Conservation (phyloP, 1,139 yeast species). For the Torulaspora globosa region DNA sequence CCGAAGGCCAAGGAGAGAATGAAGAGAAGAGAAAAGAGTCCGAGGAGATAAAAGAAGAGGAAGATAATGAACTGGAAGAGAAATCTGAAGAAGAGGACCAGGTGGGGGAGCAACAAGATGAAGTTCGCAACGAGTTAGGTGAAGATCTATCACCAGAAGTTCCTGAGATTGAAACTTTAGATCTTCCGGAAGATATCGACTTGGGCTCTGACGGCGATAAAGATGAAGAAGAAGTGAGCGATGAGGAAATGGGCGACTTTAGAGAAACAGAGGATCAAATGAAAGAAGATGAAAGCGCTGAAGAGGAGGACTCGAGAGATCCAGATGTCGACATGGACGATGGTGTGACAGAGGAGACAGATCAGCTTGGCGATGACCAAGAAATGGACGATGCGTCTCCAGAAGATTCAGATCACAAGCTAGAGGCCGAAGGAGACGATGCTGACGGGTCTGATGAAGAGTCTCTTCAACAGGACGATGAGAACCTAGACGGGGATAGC, state of each 20-base stretch:
- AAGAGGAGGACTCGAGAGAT: conserved; percentile 33
- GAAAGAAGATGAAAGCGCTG: conserved; percentile 32
- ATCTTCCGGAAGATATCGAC: conserved; percentile 82
- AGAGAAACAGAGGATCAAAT: conserved; percentile 37
- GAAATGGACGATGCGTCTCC: conserved; percentile 14
- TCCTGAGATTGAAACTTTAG: conserved; percentile 77
- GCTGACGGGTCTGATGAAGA: conserved; percentile 35
- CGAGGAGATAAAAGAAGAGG: conserved; percentile 43
- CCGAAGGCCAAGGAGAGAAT: conserved; percentile 34
- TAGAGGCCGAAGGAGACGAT: conserved; percentile 35
- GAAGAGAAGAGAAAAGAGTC: conserved; percentile 41
- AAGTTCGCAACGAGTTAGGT: conserved; percentile 65
- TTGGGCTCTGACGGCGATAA: conserved; percentile 68
- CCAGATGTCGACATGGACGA: conserved; percentile 29
- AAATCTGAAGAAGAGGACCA: conserved; percentile 57
- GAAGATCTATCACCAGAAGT: conserved; percentile 68
- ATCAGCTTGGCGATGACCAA: conserved; percentile 2
- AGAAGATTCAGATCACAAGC: conserved; percentile 34
- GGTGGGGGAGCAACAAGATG: conserved; percentile 77
- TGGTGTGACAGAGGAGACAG: conserved; percentile 13
- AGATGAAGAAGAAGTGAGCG: conserved; percentile 45
- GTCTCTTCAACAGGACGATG: conserved; percentile 25
- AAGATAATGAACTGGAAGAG: conserved; percentile 59
- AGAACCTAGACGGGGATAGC: conserved; percentile 31
- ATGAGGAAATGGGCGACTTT: conserved; percentile 35